These are phyloP conservation scores for Trichophyton benhamiae DNA, from an alignment of 2,329 filamentous ascomycete species.

Conservation along the genomic window DNA sequence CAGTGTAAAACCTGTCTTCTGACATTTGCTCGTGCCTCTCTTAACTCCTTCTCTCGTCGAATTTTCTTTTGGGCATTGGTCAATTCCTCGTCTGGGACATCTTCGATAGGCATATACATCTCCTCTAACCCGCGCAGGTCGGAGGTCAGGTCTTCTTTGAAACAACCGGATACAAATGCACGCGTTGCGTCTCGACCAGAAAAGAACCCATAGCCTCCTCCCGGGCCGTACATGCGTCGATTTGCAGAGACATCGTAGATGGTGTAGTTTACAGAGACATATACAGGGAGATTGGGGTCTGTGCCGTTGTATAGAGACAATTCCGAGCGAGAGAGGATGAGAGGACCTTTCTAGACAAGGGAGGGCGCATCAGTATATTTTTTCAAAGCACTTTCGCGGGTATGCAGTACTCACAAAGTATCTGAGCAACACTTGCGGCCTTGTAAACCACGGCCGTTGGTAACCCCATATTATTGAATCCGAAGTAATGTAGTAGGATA, in stretches of 20 bases:
- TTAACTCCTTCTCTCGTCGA: slow-evolving; percentile 50
- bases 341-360: slow-evolving; percentile 39
- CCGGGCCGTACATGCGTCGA: slow-evolving; percentile 57
- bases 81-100: slow-evolving; percentile 36
- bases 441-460: slow-evolving; percentile 48
- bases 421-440: slow-evolving; percentile 45
- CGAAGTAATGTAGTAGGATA: slow-evolving; percentile 66
- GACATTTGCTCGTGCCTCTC: slow-evolving; percentile 53
- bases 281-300: slow-evolving; percentile 64
- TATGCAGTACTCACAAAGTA: slow-evolving; percentile 43
- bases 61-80: slow-evolving; percentile 35
- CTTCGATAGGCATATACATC: slow-evolving; percentile 62
- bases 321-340: slow-evolving; percentile 61
- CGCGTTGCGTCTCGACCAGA: slow-evolving; percentile 75
- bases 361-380: slow-evolving; percentile 7
- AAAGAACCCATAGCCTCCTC: slow-evolving; percentile 78
- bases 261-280: slow-evolving; percentile 66
- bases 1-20: slow-evolving; percentile 61
- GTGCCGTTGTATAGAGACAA: slow-evolving; percentile 66
- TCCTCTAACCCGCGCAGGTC: slow-evolving; percentile 80
- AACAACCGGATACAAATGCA: slow-evolving; percentile 87
- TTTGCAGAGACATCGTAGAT: slow-evolving; percentile 53
- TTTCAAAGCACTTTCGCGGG: neutral
- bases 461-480: slow-evolving; percentile 59
- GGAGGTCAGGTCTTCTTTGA: slow-evolving; percentile 67